Evolutionary conservation across 805 yeast genomes (phyloP), one percentile per base, ranked within the genome.

Genomic region (Phaffomyces thermotolerans): DNA sequence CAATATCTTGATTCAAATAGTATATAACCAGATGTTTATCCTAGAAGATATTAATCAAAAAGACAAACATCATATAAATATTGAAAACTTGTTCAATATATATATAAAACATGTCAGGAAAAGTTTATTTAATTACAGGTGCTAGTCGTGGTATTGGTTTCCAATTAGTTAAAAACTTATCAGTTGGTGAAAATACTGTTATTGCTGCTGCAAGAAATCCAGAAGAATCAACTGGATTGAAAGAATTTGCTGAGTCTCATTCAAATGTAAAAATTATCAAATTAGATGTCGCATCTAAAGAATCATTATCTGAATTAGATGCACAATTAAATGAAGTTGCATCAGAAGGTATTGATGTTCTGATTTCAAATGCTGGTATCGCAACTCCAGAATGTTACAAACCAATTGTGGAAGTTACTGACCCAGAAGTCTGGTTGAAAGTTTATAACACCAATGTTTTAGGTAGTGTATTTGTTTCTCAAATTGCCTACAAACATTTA

Each of bases 351-450:
- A 52, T 50, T 34, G 47, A 42, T 24, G 36, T 45, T 20, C 43
- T 52, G 32, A 40, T 43, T 36, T 50, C 43, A 43, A 52, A 37
- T 46, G 58, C 44, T 23, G 56, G 43, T 18, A 38, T 52, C 15
- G 35, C 30, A 14, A 23, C 23, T 14, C 6, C 13, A 8, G 40
- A 27, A 7, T 27, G 17, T 15, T 15, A 22, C 9, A 4, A 14
- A 8, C 37, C 37, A 22, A 15, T 36, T 23, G 14, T 15, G 9
- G 9, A 36, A n/a, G 15, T 14, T 12, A 24, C 12, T 27, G 29
- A 36, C 6, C 13, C 22, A n/a, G 7, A n/a, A 8, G 27, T 25
- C 8, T 37, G 32, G 32, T 13, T 12, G 4, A 15, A 37, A 6
- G 33, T 38, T 22, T 48, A 41, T 31, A 18, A 6, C 1, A 41